Evolutionary conservation across 805 yeast species (phyloP), one percentile per base, ranked within the genome.

Genomic region (Nakazawaea siamensis): DNA sequence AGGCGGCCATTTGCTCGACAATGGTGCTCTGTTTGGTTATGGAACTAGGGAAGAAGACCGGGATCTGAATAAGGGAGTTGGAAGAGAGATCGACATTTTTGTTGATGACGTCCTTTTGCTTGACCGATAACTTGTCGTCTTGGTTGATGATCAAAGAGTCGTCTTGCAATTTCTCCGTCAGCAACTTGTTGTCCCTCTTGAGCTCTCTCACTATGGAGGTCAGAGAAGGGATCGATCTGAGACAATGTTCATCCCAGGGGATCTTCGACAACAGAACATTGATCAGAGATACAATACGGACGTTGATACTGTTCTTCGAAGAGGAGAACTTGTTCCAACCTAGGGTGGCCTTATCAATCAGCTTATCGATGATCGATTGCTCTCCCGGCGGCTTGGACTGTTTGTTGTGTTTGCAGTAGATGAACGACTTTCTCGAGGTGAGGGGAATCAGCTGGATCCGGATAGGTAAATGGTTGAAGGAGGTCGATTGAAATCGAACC

Each of bases 161-260:
- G 8, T 19, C 18, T 4, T 4, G 10, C 27, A 15, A 37, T 45
- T 39, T 46, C 42, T 52, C 45, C 18, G 40, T 37, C 18, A 31
- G 9, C 7, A 13, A n/a, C 3, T 16, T 9, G 9, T 20, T 38
- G 6, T 37, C 37, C 18, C 53, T 58, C 28, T 58, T 60, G 35
- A 68, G 54, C 42, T 64, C 69, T 27, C 84, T 58, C 24, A 76
- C 56, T 55, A 83, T 68, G 24, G 78, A 62, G 24, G 60, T 56
- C 38, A 72, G 68, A 3, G 87, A 75, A 1, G 97, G 97, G 17
- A 90, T 71, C 2, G 90, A 71, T 41, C 75, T 65, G 40, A 88
- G 61, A 30, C 86, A 72, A 47, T 73, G 70, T 50, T 88, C 97
- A 44, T 79, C 76, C 73, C 90, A 88, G 2, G 90, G 85, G 5